Evolutionary conservation across 2,329 filamentous ascomycete genomes (phyloP), one percentile per base, ranked within the genome.

Genomic region (Ceratocystis eucalypticola): DNA sequence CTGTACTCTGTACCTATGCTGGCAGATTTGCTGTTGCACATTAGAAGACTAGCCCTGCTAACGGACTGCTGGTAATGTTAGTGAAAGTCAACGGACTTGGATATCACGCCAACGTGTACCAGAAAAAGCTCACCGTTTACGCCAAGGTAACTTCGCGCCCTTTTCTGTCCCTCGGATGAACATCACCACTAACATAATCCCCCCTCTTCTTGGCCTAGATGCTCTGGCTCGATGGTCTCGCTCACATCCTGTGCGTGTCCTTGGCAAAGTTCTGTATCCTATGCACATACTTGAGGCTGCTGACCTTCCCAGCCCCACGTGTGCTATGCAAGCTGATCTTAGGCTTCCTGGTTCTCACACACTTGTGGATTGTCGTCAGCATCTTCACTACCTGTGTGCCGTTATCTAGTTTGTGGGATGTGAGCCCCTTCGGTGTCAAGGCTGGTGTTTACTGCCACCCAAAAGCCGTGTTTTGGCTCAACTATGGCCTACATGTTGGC

Each of bases 401-500:
- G 25, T 67, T 71, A 15, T 57, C 46, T 41, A 65, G 68, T 33
- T 57, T 68, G 22, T 71, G 71, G 71, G 30, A 65, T 64, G 64
- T 46, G 17, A 62, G 50, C 41, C 17, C 41, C 7, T 12, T 64
- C 1, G 30, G 57, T 12, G 37, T 37, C 48, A n/a, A 46, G 6
- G 30, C 33, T 7, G 62, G 17, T 17, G 55, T 62, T 2, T 69
- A 68, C 30, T 69, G 69, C 61, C 68, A 69, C 30, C 59, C 64
- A 3, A 28, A 45, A 22, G 61, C 61, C 2, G 72, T 73, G 65
- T 73, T 74, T 61, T 71, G 71, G 57, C 70, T 69, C 1, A 74
- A 73, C 59, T 69, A 71, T 1, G 70, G 73, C 7, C 70, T 72
- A 1, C 72, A 71, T 50, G 71, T 74, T 20, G 66, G 71, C 2